phyloP scores from a whole-genome alignment of 2,329 filamentous ascomycete genomes.

The Drechmeria coniospora region DNA sequence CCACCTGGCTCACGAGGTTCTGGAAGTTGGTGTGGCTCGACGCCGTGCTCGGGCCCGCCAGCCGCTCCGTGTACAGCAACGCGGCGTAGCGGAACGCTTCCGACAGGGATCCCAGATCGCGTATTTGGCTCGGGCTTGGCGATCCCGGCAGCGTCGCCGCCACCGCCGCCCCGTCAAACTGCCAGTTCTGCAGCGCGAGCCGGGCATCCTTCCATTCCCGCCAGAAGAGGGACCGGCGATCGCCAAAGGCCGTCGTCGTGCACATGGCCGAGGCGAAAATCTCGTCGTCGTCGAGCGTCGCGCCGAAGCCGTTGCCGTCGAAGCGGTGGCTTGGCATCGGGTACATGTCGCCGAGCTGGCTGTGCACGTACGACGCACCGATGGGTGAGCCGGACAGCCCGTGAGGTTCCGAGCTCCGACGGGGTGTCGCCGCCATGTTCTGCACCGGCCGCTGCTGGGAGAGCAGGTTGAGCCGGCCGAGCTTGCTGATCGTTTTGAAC shows the following conservation, averaged over 20 bases:
- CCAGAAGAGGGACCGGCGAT: conserved; percentile 59
- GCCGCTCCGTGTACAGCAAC: conserved; percentile 75
- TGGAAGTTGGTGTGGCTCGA: conserved; percentile 67
- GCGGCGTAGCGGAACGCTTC: conserved; percentile 85
- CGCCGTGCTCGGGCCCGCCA: conserved; percentile 61
- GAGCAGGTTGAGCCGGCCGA: conserved; percentile 72
- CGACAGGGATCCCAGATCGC: conserved; percentile 67
- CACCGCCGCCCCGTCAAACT: conserved; percentile 46
- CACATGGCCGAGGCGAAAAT: conserved; percentile 24
- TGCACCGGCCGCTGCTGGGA: conserved; percentile 51
- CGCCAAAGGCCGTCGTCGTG: conserved; percentile 34
- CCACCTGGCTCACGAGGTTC: conserved; percentile 63
- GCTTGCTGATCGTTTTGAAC: conserved; percentile 71
- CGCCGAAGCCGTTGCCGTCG: conserved; percentile 52
- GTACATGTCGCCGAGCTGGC: conserved; percentile 13
- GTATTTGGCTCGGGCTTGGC: conserved; percentile 44
- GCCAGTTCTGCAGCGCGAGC: conserved; percentile 63
- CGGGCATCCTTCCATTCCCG: conserved; percentile 72
- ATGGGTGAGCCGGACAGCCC: conserved; percentile 25
- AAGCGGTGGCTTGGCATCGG: conserved; percentile 39
- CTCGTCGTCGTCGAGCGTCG: conserved; percentile 39
- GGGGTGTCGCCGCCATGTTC: conserved; percentile 11
- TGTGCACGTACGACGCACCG: conserved; percentile 26
- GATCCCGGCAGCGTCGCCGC: conserved; percentile 32
- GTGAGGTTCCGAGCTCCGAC: conserved; percentile 6